A percentile compares a stretch with the other conserved stretches of the same genome.
These are phyloP conservation scores for Kodamaea ohmeri DNA, from an alignment of 1,139 yeast genomes.

Conservation along the genomic window DNA sequence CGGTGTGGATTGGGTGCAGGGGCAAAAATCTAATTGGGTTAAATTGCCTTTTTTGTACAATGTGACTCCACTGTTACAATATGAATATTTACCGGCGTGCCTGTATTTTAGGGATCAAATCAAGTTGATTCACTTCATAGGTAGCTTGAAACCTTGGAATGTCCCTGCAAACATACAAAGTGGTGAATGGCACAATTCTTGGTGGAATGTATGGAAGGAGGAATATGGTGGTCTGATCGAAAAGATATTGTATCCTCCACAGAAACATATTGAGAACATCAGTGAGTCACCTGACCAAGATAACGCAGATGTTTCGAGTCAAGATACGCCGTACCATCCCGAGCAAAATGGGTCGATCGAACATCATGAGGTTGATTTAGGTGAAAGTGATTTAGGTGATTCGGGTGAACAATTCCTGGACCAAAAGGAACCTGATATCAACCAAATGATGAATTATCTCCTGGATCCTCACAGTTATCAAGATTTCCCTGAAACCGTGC, in stretches of 20 bases:
- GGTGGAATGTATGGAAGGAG: conserved; percentile 48
- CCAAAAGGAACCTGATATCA: neutral
- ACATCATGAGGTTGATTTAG: neutral
- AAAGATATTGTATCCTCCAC: conserved; percentile 5
- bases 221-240: conserved; percentile 23
- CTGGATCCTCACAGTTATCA: conserved; percentile 33
- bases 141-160: conserved; percentile 79
- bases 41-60: conserved; percentile 79
- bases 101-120: conserved; percentile 47
- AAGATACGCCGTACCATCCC: too few relatives aligned
- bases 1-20: conserved; percentile 42
- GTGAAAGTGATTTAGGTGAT: too few relatives aligned
- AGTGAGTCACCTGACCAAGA: too few relatives aligned
- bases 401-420: too few relatives aligned
- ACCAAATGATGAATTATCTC: conserved; percentile 14
- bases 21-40: conserved; percentile 46
- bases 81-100: conserved; percentile 82
- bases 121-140: conserved; percentile 77
- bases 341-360: too few relatives aligned
- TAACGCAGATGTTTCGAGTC: too few relatives aligned
- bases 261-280: neutral
- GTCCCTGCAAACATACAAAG: conserved; percentile 11
- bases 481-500: conserved; percentile 19
- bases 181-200: conserved; percentile 27
- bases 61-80: conserved; percentile 79